Percentiles rank a stretch among this genome's conserved stretches.
phyloP scores from a whole-genome alignment of 2,329 filamentous ascomycete species.

The Sarocladiaceae sp. region DNA sequence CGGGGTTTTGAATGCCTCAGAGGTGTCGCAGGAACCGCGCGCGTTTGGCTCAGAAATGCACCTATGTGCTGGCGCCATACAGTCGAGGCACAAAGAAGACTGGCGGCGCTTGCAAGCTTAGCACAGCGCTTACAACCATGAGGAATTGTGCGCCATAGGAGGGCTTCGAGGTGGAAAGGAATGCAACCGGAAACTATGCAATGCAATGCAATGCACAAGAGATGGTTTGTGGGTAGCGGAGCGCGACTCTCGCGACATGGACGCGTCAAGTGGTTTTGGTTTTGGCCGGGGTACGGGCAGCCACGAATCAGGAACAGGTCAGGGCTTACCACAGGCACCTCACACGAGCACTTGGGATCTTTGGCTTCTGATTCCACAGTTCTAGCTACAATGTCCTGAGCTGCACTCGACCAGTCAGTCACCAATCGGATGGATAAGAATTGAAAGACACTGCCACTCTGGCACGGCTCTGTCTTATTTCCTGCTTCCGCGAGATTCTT shows the following conservation, averaged over 20 bases:
- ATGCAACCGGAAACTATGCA: slow-evolving; percentile 1
- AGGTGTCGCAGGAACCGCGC: slow-evolving; percentile 1
- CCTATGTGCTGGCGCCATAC: background rate
- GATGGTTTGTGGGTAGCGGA: background rate
- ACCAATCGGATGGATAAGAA: no score
- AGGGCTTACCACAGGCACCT: no score
- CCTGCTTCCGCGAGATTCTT: no score
- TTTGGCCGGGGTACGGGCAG: background rate
- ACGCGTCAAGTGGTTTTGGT: background rate
- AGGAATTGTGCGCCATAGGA: background rate
- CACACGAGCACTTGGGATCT: no score
- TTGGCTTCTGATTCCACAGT: no score
- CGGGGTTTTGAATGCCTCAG: background rate
- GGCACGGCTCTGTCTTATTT: no score
- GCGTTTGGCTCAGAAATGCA: slow-evolving; percentile 1
- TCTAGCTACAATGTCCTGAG: no score
- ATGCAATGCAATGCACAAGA: slow-evolving; percentile 2
- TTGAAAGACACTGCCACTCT: no score
- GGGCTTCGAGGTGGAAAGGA: no score
- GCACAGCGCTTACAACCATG: background rate
- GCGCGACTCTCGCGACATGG: background rate
- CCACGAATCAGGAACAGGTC: no score
- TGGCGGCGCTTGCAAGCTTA: background rate
- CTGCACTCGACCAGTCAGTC: no score
- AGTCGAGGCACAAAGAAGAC: background rate